Evolutionary conservation across 164 flowering plant genomes (phyloP), one percentile per base, ranked within the genome.

Genomic region (Sedum album): DNA sequence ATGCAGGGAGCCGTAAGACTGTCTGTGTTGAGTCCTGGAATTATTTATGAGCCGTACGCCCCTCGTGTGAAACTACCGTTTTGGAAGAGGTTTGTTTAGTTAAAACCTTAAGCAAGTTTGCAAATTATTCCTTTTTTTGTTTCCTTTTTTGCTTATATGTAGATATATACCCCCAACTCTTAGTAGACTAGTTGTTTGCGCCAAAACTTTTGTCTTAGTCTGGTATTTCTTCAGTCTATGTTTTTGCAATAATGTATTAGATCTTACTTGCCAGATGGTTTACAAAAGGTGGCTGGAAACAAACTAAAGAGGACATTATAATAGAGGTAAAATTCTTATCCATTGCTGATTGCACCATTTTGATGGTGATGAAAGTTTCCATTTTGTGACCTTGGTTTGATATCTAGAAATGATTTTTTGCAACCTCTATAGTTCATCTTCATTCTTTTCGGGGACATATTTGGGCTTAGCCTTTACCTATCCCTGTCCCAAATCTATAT

Each of bases 231-330:
- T 66, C 26, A 17, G 31, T 3, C 11, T 65, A 14, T 65, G 57
- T 30, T 63, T 44, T 4, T 53, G 55, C 55, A 62, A 26, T 68
- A 68, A 76, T 42, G 65, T 63, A 17, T 21, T 35, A 67, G 60
- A 2, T 30, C 69, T 75, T 73, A 0, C 66, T 36, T 60, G 46
- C 62, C 72, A 91, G 99, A 76, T 94, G 91, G 83, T 91, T 94
- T 74, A 94, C 97, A n/a, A 88, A 82, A 81, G 78, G 73, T 75
- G 97, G 99, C 39, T 90, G 99, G 99, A 81, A 76, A 83, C 87
- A 96, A 79, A 91, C 97, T 48, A 94, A 92, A 79, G 94, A 87
- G 23, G 99, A 95, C 73, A 38, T 87, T 33, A 76, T 86, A 66
- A 33, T 88, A 73, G 97, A 95, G 99, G 97, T 95, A 70, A 72